These are phyloP conservation scores for Leishmania arabica DNA, from an alignment of 208 protist genomes.

Conservation along the genomic window DNA sequence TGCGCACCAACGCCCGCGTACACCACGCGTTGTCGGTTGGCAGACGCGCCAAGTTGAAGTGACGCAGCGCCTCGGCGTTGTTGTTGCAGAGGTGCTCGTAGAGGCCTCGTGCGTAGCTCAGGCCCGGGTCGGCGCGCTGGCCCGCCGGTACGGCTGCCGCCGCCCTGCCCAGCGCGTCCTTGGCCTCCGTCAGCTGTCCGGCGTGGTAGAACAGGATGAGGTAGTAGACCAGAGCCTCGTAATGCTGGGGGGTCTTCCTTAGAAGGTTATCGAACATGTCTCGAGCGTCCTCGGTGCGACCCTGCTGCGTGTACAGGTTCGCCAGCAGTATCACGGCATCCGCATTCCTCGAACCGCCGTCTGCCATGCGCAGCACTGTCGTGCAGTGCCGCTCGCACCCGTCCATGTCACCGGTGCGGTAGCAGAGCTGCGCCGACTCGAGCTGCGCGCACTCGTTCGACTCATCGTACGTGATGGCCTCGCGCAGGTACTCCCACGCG, in stretches of 20 bases:
- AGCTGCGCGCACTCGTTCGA: conserved; percentile 74
- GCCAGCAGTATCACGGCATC: conserved; percentile 93
- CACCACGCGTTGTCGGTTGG: conserved; percentile 85
- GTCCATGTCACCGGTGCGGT: conserved; percentile 78
- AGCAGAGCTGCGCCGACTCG: conserved; percentile 77
- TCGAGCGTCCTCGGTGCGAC: conserved; percentile 84
- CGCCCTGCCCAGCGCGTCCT: conserved; percentile 54
- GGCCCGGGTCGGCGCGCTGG: conserved; percentile 63
- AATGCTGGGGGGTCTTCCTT: conserved; percentile 83
- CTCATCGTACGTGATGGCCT: conserved; percentile 90
- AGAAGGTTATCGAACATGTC: conserved; percentile 90
- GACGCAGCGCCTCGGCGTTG: conserved; percentile 84
- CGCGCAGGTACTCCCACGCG: conserved; percentile 76
- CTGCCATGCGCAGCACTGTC: conserved; percentile 76
- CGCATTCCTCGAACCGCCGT: conserved; percentile 72
- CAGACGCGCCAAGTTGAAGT: conserved; percentile 89
- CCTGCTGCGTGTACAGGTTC: conserved; percentile 87
- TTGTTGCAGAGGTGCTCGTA: conserved; percentile 76
- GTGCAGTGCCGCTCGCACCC: conserved; percentile 91
- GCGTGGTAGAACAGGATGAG: conserved; percentile 81
- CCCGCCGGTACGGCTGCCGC: conserved; percentile 33
- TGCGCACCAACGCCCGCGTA: conserved; percentile 74
- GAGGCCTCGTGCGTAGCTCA: conserved; percentile 88
- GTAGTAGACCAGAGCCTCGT: conserved; percentile 88
- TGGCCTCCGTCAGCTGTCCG: conserved; percentile 50